A percentile compares a stretch with the other conserved stretches of the same genome.
These are phyloP conservation scores for Saccharomyces eubayanus DNA, from an alignment of 805 yeast genomes.

Conservation along the genomic window DNA sequence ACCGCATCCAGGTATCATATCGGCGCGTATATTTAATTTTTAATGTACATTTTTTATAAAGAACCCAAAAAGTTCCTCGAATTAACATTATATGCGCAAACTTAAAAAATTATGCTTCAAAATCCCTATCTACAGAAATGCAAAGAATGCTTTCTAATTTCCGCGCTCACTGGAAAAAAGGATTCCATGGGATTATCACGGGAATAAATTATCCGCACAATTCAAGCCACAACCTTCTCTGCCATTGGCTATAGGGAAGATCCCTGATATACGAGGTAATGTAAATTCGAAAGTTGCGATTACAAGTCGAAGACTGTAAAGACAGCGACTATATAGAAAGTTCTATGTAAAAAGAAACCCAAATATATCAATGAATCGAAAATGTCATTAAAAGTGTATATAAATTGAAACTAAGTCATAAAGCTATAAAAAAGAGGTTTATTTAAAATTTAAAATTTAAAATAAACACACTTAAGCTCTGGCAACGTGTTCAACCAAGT, in stretches of 20 bases:
- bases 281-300: too few relatives aligned
- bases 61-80: not conserved
- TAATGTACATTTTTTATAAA: not conserved
- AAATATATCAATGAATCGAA: not conserved
- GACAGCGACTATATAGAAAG: not conserved
- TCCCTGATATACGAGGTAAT: too few relatives aligned
- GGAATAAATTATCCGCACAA: too few relatives aligned
- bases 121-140: too few relatives aligned
- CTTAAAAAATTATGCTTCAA: too few relatives aligned
- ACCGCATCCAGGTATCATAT: not conserved
- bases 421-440: not conserved
- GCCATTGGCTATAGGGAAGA: too few relatives aligned
- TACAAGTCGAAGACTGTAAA: too few relatives aligned
- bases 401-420: not conserved
- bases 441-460: not conserved
- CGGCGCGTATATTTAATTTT: conserved; percentile 12
- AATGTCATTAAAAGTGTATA: not conserved
- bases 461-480: conserved; percentile 18
- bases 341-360: not conserved
- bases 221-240: too few relatives aligned
- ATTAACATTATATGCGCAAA: not conserved
- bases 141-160: too few relatives aligned
- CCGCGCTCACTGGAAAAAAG: too few relatives aligned
- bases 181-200: too few relatives aligned
- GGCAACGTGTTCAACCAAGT: conserved; percentile 59